Base-by-base conservation (phyloP, 148 eudicot genomes). In the Vaccinium darrowii region DNA sequence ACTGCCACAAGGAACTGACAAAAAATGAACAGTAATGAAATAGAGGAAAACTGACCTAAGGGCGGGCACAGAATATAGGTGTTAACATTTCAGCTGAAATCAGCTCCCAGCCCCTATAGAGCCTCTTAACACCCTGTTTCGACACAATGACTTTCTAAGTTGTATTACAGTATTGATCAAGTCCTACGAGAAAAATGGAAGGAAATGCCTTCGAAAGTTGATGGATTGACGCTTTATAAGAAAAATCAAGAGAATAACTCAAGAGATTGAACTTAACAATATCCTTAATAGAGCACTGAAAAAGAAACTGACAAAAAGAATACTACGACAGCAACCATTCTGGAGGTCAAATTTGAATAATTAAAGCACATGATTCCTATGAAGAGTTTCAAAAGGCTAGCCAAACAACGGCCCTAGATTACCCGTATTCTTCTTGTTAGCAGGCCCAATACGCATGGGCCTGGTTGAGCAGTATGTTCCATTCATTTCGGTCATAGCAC, bases 401-500 rank as follows among this genome's bases (percentile, higher is more conserved):
- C 7, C 15, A 79, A 39, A 69, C 33, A 84, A 86, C 79, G 90
- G 93, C 92, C 89, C 87, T 74, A 25, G 81, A 90, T 91, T 76
- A 84, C 88, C 90, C 11, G 79, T 83, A 87, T 82, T 88, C 86
- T 94, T 95, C 88, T 95, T 96, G 88, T 88, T 93, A 60, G 99
- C 92, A 83, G 94, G 92, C 77, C 99, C 99, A 86, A 93, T 90
- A 49, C 99, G 95, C 99, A 97, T 95, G 54, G 98, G 91, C 85
- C 98, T 94, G 50, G 91, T 93, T 62, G 96, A 92, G 79, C 95
- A 93, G 78, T 89, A 86, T 85, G 82, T 89, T 47, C 98, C 98
- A 91, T 97, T 95, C 99, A 97, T 97, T 90, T 97, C 99, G 30
- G 91, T 82, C 98, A 97, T 95, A 18, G 99, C 99, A 80, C 93